Evolutionary conservation across 2,329 filamentous ascomycete species (phyloP).

Genomic region (Exophiala lecanii-corni): DNA sequence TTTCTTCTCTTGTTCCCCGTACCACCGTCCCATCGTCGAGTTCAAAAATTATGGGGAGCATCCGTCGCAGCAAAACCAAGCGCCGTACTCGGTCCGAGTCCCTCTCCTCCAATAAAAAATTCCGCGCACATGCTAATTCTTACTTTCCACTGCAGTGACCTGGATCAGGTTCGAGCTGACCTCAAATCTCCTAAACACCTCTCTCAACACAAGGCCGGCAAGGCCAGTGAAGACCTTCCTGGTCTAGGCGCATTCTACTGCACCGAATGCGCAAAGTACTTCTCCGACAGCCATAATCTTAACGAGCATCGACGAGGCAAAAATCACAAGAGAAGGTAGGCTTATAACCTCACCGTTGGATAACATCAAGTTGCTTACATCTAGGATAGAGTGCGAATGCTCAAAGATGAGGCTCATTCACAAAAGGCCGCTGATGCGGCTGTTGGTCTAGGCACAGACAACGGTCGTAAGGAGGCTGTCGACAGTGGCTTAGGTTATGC

Average conservation of each 20-base stretch:
- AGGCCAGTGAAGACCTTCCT: conserved; percentile 80
- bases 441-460: conserved; percentile 66
- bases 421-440: conserved; percentile 83
- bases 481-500: conserved; percentile 5
- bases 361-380: conserved; percentile 9
- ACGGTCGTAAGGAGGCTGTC: conserved; percentile 41
- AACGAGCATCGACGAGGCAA: conserved; percentile 76
- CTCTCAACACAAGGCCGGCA: conserved; percentile 69
- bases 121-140: conserved; percentile 7
- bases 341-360: conserved; percentile 12
- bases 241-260: conserved; percentile 84
- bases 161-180: conserved; percentile 89
- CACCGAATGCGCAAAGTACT: conserved; percentile 92
- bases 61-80: conserved; percentile 66
- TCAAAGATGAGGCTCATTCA: conserved; percentile 79
- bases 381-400: conserved; percentile 64
- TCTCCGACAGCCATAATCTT: conserved; percentile 76
- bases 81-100: conserved; percentile 59
- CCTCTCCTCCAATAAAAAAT: conserved; percentile 3
- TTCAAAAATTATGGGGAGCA: conserved; percentile 58
- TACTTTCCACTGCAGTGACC: conserved; percentile 63
- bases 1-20: not conserved
- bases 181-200: conserved; percentile 75
- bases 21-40: conserved; percentile 2
- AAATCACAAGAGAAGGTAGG: conserved; percentile 82